A percentile compares a stretch with the other conserved stretches of the same genome.
Conservation (phyloP, 148 eudicot species). For the Camellia lanceoleosa region DNA sequence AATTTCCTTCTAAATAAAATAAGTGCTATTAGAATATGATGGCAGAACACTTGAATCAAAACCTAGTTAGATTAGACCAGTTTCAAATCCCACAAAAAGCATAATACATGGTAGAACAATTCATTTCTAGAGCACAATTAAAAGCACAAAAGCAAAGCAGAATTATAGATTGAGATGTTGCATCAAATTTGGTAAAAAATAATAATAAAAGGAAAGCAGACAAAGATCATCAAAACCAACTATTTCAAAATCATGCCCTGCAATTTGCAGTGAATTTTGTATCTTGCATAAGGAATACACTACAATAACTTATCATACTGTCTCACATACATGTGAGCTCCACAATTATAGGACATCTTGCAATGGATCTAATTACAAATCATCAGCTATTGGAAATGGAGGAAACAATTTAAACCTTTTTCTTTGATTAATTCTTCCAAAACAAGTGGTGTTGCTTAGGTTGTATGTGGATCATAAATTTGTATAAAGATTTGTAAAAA, state of each 20-base stretch:
- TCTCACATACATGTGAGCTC: too few relatives aligned
- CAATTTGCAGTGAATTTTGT: too few relatives aligned
- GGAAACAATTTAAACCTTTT: too few relatives aligned
- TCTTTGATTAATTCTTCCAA: too few relatives aligned
- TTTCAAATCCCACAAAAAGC: neutral
- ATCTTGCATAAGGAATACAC: too few relatives aligned
- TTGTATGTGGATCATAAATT: too few relatives aligned
- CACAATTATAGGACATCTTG: too few relatives aligned
- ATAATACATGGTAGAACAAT: neutral
- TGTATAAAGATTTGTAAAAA: too few relatives aligned
- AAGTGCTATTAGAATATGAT: neutral
- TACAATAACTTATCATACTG: too few relatives aligned
- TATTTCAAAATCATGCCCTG: neutral
- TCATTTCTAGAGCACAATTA: neutral
- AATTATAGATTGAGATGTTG: neutral
- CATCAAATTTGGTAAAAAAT: neutral
- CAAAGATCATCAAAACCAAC: slow-evolving; percentile 13
- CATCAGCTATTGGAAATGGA: neutral
- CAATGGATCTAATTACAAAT: too few relatives aligned
- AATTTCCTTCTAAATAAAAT: too few relatives aligned
- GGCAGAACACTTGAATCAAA: neutral
- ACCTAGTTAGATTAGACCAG: neutral
- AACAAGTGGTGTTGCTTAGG: too few relatives aligned
- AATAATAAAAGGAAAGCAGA: neutral
- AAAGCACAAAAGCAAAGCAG: neutral